phyloP scores from a whole-genome alignment of 2,329 filamentous ascomycete genomes.

The Fusarium sp. region DNA sequence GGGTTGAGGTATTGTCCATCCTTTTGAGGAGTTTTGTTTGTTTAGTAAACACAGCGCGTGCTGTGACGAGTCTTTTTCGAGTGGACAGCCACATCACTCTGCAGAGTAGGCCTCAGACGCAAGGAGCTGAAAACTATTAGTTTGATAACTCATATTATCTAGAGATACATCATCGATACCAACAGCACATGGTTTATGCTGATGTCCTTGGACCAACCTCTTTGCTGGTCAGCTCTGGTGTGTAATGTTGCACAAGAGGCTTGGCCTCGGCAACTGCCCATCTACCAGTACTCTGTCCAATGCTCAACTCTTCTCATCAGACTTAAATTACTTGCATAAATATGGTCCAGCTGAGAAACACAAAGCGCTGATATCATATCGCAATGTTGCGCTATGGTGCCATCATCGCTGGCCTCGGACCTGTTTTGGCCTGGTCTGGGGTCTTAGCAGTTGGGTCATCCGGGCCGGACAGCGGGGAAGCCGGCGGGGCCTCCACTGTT shows the following conservation, averaged over 20 bases:
- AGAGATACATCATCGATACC: neutral
- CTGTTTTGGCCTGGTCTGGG: slow-evolving; percentile 27
- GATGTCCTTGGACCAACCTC: neutral
- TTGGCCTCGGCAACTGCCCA: neutral
- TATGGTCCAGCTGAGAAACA: neutral
- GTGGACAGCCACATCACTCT: neutral
- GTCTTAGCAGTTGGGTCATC: slow-evolving; percentile 15
- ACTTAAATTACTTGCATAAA: neutral
- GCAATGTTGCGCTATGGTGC: slow-evolving; percentile 13
- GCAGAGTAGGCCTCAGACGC: neutral
- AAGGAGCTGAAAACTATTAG: neutral
- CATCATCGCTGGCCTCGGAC: slow-evolving; percentile 11
- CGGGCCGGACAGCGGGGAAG: slow-evolving; percentile 33
- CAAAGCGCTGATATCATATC: neutral
- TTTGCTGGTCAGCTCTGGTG: neutral
- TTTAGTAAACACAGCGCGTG: neutral
- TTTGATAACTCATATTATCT: neutral
- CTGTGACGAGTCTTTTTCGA: neutral
- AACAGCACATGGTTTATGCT: neutral
- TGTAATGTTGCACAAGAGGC: neutral
- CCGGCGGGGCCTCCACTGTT: slow-evolving; percentile 33
- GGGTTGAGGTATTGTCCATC: neutral
- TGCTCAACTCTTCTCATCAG: neutral
- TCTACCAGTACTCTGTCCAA: neutral
- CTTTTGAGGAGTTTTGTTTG: neutral